Percentiles rank a stretch among this genome's conserved stretches.
These are phyloP conservation scores for Kurtzmaniella quercitrusa DNA, from an alignment of 1,139 yeast genomes.

Conservation along the genomic window DNA sequence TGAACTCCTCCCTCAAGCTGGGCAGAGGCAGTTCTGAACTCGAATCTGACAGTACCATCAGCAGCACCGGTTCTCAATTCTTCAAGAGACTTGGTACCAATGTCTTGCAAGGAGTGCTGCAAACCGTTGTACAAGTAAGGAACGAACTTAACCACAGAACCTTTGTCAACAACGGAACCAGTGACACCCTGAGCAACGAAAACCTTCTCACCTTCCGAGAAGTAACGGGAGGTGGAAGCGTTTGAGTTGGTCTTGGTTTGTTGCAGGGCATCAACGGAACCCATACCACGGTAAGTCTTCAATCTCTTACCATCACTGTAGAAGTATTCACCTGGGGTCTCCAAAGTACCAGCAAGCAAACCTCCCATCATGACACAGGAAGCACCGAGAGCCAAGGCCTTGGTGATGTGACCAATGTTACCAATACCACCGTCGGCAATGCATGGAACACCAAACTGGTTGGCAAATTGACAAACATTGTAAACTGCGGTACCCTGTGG, in stretches of 20 bases:
- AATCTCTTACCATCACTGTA: slow-evolving; percentile 97
- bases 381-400: slow-evolving; percentile 96
- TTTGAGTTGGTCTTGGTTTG: slow-evolving; percentile 83
- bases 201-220: slow-evolving; percentile 91
- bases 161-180: slow-evolving; percentile 96
- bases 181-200: slow-evolving; percentile 99
- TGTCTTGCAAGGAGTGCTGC: slow-evolving; percentile 98
- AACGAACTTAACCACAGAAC: slow-evolving; percentile 86
- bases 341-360: slow-evolving; percentile 96
- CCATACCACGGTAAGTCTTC: slow-evolving; percentile 99
- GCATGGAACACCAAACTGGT: slow-evolving; percentile 89
- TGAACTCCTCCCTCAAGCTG: slow-evolving; percentile 99
- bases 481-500: slow-evolving; percentile 98
- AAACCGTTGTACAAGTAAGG: slow-evolving; percentile 94
- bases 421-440: slow-evolving; percentile 99
- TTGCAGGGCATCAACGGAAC: slow-evolving; percentile 98
- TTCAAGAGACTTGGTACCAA: slow-evolving; percentile 71
- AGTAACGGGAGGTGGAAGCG: slow-evolving; percentile 97
- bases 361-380: slow-evolving; percentile 99
- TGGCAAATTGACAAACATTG: slow-evolving; percentile 83
- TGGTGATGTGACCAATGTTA: slow-evolving; percentile 97
- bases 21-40: slow-evolving; percentile 97
- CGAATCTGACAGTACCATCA: slow-evolving; percentile 79
- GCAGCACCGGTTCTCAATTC: slow-evolving; percentile 64
- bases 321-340: slow-evolving; percentile 97